phyloP scores from a whole-genome alignment of 192 early-diverging fungal species.

The Mortierella antarctica region DNA sequence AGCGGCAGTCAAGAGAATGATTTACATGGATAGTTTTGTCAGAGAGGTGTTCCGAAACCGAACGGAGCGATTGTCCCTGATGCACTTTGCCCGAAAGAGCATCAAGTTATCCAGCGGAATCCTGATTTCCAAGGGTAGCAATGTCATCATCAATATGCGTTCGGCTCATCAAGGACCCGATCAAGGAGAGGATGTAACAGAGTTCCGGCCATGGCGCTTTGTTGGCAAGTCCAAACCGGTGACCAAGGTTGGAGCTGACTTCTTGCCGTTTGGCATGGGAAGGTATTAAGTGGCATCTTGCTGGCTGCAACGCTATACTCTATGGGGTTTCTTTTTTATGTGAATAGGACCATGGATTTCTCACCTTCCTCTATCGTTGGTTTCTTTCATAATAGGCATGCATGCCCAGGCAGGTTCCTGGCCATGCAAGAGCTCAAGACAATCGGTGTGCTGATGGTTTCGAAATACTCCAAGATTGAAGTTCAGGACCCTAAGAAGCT shows the following conservation, averaged over 20 bases:
- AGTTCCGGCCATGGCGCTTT: constrained; percentile 57
- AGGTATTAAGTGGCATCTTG: not conserved
- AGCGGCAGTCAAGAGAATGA: constrained; percentile 45
- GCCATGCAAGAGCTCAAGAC: constrained; percentile 36
- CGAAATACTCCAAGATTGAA: constrained; percentile 34
- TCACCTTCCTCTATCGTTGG: not conserved
- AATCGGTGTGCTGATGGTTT: constrained; percentile 11
- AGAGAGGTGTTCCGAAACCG: constrained; percentile 52
- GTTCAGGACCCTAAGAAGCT: constrained; percentile 35
- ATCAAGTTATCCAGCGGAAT: constrained; percentile 43
- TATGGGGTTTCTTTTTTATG: constrained; percentile 6
- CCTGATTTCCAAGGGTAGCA: constrained; percentile 36
- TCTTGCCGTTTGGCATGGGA: constrained; percentile 55
- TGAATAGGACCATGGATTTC: not conserved
- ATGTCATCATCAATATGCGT: constrained; percentile 27
- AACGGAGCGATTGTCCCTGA: constrained; percentile 15
- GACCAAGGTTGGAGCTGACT: constrained; percentile 46
- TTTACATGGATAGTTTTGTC: constrained; percentile 55
- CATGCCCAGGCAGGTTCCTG: constrained; percentile 55
- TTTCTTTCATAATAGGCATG: constrained; percentile 21
- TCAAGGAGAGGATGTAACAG: constrained; percentile 42
- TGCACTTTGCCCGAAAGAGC: constrained; percentile 37
- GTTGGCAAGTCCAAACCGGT: constrained; percentile 43
- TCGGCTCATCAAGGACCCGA: constrained; percentile 25
- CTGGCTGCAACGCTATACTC: not conserved